Evolutionary conservation across 371 early-diverging fungal genomes (phyloP), one percentile per base, ranked within the genome.

Genomic region (Umbelopsis sp.): DNA sequence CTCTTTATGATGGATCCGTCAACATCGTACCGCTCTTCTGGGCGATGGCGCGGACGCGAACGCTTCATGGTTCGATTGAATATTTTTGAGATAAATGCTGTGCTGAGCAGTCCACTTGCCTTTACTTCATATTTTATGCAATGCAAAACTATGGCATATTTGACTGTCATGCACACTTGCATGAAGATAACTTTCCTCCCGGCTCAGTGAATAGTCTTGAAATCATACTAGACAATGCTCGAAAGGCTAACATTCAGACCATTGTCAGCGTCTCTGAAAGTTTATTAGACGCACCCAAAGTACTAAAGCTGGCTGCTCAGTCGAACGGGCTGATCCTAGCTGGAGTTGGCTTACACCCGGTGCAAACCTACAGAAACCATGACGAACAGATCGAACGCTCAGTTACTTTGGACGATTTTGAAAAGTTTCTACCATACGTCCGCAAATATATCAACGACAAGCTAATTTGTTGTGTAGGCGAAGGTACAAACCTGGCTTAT

Each of bases 91-190:
- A 41, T 7, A 7, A 12, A 12, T 10, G 41, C 10, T 10, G 41
- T 41, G 12, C 10, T 12, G 41, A 7, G 12, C 41, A 41, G 41
- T 41, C 41, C 41, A 41, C 41, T 41, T 41, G 41, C 41, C 7
- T 7, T 7, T 7, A 41, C 12, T 41, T 41, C 12, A 41, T 41
- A 7, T 41, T 57, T 57, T 35, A 35, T 25, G 11, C 5, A 7
- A 57, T 57, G 57, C 35, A 11, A 35, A 18, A 57, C 0, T 32
- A 35, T 18, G 29, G 57, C 57, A 75, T 81, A 79, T 81, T 84
- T 65, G 84, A 81, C 75, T 77, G 78, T 18, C 82, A 84, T 69
- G 82, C 84, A 4, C 84, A 84, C 69, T 76, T 81, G 51, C 80
- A 76, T 63, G 70, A 70, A 24, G 68, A 57, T 2, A 84, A 80